A percentile compares a stretch with the other conserved stretches of the same genome.
These are phyloP conservation scores for Xylaria sp. DNA, from an alignment of 2,329 filamentous ascomycete genomes.

Conservation along the genomic window DNA sequence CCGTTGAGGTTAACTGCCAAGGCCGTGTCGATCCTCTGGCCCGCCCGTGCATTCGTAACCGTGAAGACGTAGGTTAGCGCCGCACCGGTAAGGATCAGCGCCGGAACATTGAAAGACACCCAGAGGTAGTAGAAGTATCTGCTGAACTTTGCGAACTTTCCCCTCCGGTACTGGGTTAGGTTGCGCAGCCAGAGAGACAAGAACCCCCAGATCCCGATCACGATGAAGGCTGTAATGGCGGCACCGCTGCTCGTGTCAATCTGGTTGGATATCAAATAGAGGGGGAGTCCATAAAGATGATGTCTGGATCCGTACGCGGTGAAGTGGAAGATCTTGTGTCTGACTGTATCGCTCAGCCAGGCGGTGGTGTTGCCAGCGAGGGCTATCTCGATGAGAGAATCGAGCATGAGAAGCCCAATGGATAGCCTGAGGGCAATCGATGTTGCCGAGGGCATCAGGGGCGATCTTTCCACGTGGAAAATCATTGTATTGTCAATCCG, in stretches of 20 bases:
- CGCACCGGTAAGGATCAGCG: slow-evolving; percentile 50
- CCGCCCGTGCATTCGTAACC: slow-evolving; percentile 45
- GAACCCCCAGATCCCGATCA: slow-evolving; percentile 50
- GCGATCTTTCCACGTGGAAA: slow-evolving; percentile 5
- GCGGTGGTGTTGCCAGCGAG: slow-evolving; percentile 53
- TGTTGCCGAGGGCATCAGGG: not conserved
- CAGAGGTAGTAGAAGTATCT: slow-evolving; percentile 49
- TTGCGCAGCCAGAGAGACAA: slow-evolving; percentile 47
- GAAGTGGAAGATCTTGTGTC: slow-evolving; percentile 44
- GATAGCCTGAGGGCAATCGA: slow-evolving; percentile 41
- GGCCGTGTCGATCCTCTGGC: slow-evolving; percentile 48
- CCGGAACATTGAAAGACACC: slow-evolving; percentile 49
- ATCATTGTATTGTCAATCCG: slow-evolving; percentile 6
- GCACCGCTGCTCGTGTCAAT: slow-evolving; percentile 57
- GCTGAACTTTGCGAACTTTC: slow-evolving; percentile 18
- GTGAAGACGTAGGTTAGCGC: slow-evolving; percentile 53
- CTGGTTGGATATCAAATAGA: slow-evolving; percentile 51
- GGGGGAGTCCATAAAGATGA: slow-evolving; percentile 47
- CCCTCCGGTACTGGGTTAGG: slow-evolving; percentile 40
- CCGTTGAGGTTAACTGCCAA: slow-evolving; percentile 41
- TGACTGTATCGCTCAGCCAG: slow-evolving; percentile 51
- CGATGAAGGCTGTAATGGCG: slow-evolving; percentile 51
- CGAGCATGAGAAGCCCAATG: slow-evolving; percentile 50
- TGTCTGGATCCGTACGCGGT: slow-evolving; percentile 39
- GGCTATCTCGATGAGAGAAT: slow-evolving; percentile 53